Base-by-base conservation (phyloP, 768 basidiomycete genomes). In the Termitomyces eurrhizus region DNA sequence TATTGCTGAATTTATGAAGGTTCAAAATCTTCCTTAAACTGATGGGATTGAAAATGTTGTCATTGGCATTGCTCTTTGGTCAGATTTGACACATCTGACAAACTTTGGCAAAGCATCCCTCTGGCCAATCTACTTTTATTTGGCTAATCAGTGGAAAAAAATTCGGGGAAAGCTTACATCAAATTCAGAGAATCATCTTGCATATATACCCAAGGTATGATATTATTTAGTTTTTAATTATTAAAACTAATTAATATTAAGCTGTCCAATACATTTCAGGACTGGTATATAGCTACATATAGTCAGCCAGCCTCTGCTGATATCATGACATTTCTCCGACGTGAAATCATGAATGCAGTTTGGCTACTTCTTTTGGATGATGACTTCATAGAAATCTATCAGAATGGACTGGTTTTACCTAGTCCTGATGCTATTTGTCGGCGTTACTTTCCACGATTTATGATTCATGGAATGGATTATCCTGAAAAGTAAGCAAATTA, bases 61-160 rank as follows among this genome's bases (percentile, higher is more conserved):
- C 2, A 36, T 57, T 39, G 29, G 35, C 9, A 60, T 73, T 3
- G 70, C 74, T 64, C 62, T 74, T 12, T 75, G 70, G 64, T 77
- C 74, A 0, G 76, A 77, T 57, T 69, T 69, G 0, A 78, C 74
- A 0, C 73, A 75, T 58, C 67, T 77, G 8, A 62, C 74, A 0
- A 64, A 67, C 7, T 79, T 79, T 61, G 76, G 77, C 0, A 67
- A 56, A 35, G 70, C 74, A 0, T 64, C 67, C 14, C 42, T 42
- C 42, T 42, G 18, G 42, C 18, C 18, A 42, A 42, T 42, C 7
- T 18, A 42, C 6, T 42, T 13, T 39, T 12, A 39, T 12, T 13
- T 12, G 2, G 11, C 41, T 5, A 39, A 39, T 13, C 37, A 39
- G 42, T 42, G 42, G 42, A 41, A 41, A 41, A 2, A 3, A 4